Evolutionary conservation across 805 yeast species (phyloP).

Genomic region (Metahyphopichia silvanorum): DNA sequence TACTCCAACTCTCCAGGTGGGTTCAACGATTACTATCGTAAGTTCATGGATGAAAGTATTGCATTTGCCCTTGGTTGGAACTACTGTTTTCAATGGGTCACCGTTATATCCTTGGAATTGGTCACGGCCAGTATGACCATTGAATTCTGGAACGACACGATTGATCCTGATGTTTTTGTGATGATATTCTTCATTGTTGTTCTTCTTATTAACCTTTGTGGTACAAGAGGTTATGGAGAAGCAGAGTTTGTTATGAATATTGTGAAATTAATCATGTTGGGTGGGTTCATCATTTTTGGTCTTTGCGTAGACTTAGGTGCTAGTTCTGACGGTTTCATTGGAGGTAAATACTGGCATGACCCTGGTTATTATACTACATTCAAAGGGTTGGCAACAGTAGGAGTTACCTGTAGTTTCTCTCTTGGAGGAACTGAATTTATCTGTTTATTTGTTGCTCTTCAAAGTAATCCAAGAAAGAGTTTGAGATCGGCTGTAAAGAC

Average conservation of each 20-base stretch:
- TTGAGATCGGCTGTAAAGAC: constrained; percentile 23
- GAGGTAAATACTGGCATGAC: constrained; percentile 40
- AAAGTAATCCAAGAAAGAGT: constrained; percentile 21
- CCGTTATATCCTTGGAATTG: constrained; percentile 23
- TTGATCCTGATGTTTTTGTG: constrained; percentile 19
- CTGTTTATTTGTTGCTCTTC: constrained; percentile 27
- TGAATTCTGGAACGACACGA: constrained; percentile 18
- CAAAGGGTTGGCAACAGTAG: constrained; percentile 28
- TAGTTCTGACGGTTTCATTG: constrained; percentile 24
- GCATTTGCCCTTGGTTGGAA: constrained; percentile 40
- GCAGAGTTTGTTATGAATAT: constrained; percentile 28
- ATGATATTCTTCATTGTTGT: constrained; percentile 21
- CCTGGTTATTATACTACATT: constrained; percentile 27
- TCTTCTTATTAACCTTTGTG: constrained; percentile 19
- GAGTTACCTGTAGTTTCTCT: constrained; percentile 31
- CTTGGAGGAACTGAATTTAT: constrained; percentile 33
- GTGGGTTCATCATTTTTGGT: constrained; percentile 27
- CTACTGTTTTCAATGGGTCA: constrained; percentile 27
- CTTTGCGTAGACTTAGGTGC: constrained; percentile 23
- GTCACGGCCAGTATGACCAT: constrained; percentile 25
- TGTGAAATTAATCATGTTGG: constrained; percentile 19
- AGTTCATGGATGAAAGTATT: constrained; percentile 33
- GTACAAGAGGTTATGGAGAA: constrained; percentile 25
- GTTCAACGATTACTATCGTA: constrained; percentile 23
- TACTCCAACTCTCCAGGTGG: constrained; percentile 24